Base-by-base conservation (phyloP, 2,329 filamentous ascomycete genomes). In the Berkeleyomyces rouxiae region DNA sequence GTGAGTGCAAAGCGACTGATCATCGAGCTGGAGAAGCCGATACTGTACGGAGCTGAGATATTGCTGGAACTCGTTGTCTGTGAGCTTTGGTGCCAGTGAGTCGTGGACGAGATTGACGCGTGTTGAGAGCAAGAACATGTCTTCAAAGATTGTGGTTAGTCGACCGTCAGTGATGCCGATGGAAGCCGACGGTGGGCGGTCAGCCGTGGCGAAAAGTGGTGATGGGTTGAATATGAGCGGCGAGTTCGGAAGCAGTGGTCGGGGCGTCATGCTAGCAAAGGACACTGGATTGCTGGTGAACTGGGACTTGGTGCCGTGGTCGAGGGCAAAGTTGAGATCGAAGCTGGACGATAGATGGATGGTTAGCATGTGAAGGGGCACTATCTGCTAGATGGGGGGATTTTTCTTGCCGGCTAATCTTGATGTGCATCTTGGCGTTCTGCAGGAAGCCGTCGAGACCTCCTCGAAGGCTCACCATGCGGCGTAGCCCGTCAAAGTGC, bases 341-440 rank as follows among this genome's bases (percentile, higher is more conserved):
- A 64, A 64, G 37, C 61, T 63, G 33, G 39, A 47, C 7, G 23
- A 37, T 43, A 5, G 13, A 13, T 3, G 43, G 10, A 11, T n/a
- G 4, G 36, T 42, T 33, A 61, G 47, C 46, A 16, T 3, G 58
- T 40, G 11, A 59, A 11, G 10, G 10, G 13, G n/a, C 33, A 42
- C 11, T 7, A 42, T 47, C 13, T 47, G 23, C 7, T 7, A 7
- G 13, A 33, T 13, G 42, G 31, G 11, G 13, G 16, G 40, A 7
- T 3, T 16, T 7, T 10, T 59, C 61, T n/a, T 46, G 59, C 62
- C 63, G 49, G 44, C 63, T 60, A 5, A 64, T 33, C 55, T 64
- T 64, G 10, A 64, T 61, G 16, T 64, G 63, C 63, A 64, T 64
- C 60, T 64, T 64, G 4, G 63, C 63, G 51, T 64, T 64, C 16